These are phyloP conservation scores for Halophytophthora polymorphica DNA, from an alignment of 352 stramenopile genomes.

Conservation along the genomic window DNA sequence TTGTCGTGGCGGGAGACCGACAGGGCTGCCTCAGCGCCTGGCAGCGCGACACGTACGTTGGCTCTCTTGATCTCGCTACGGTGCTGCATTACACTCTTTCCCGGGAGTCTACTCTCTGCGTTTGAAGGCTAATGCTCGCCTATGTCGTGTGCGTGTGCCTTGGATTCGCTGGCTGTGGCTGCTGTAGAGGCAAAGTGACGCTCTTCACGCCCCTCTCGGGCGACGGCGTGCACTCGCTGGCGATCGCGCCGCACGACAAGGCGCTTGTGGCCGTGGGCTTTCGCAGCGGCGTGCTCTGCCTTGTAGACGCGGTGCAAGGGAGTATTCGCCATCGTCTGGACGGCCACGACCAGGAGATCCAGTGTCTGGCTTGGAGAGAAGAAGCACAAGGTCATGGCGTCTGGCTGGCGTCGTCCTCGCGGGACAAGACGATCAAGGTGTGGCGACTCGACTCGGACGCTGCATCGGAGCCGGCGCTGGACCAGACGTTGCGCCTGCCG, in stretches of 20 bases:
- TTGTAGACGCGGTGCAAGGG: conserved; percentile 41
- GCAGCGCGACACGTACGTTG: conserved; percentile 51
- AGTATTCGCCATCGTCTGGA: conserved; percentile 40
- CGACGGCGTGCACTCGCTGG: conserved; percentile 58
- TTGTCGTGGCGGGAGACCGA: conserved; percentile 61
- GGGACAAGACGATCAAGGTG: conserved; percentile 68
- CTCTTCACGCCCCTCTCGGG: conserved; percentile 47
- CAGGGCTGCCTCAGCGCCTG: conserved; percentile 57
- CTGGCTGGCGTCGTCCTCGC: conserved; percentile 63
- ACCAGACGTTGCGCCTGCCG: conserved; percentile 43
- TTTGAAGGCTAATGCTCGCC: too few species aligned
- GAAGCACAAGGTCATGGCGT: conserved; percentile 1
- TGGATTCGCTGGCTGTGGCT: background rate
- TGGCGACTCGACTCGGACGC: conserved; percentile 27
- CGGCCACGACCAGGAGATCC: conserved; percentile 73
- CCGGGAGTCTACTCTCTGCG: background rate
- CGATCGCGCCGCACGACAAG: conserved; percentile 45
- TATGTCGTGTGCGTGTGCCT: background rate
- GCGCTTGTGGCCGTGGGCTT: conserved; percentile 65
- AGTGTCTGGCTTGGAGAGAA: conserved; percentile 48
- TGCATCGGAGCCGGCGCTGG: conserved; percentile 14
- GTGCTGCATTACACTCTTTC: background rate
- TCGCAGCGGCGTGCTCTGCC: conserved; percentile 58
- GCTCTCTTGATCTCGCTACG: background rate
- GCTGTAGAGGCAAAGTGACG: conserved; percentile 33